Base-by-base conservation (phyloP, 805 yeast species). In the Vanderwaltozyma tropicalis region DNA sequence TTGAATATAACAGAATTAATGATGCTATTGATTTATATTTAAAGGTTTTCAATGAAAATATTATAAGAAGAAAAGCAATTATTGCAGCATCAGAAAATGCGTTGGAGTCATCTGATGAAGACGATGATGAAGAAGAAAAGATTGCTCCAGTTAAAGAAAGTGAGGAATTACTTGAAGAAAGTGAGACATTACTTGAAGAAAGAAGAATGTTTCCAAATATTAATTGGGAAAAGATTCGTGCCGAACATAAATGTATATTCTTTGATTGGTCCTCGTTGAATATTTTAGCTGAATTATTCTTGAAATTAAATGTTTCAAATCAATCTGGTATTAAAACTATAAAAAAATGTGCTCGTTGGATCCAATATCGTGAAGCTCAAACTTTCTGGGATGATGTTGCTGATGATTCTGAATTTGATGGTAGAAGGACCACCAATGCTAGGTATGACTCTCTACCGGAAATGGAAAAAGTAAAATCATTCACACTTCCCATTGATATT, bases 221-320 rank as follows among this genome's bases (percentile, higher is more conserved):
- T 6, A 49, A 53, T 34, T 52, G 59, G 55, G 52, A 48, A 45
- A 53, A 49, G 34, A 51, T 52, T 28, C 50, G 48, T 30, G 44
- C 41, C 21, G 53, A 55, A 29, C 52, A 52, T 31, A 51, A 49
- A 29, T 68, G 71, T 40, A 66, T 85, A 1, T 57, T 59, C 17
- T 92, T 89, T 56, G 86, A 77, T 34, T 92, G 95, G 94, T 80
- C 94, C 0, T 88, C 84, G 42, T 66, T 89, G 34, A 89, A 92
- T 50, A 84, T 86, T 41, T 64, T 89, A 31, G 71, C 83, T 8
- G 97, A 92, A 50, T 63, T 89, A 28, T 81, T 82, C 49, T 68
- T 77, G n/a, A 74, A 76, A 37, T 38, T 44, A 9, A 9, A 20
- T 4, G 80, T 76, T 40, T 76, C 74, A 31, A 76, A 80, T 68